Evolutionary conservation across 176 grass and related monocot species (phyloP).

Genomic region (Musa beccarii): DNA sequence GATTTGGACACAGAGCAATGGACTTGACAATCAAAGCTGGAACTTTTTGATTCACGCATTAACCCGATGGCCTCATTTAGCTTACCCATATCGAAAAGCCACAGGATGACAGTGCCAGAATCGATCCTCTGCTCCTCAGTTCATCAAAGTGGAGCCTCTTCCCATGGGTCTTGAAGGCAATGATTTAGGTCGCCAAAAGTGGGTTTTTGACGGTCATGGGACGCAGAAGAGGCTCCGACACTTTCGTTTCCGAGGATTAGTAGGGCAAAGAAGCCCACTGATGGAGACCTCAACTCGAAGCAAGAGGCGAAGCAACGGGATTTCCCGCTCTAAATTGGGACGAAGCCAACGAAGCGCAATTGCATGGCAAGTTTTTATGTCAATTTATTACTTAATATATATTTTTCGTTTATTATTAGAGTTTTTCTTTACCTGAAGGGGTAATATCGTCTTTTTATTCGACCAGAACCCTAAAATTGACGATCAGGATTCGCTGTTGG

Average conservation of each 20-base stretch:
- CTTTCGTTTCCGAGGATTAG: background rate
- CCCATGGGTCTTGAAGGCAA: background rate
- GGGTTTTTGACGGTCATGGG: background rate
- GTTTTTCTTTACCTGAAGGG: background rate
- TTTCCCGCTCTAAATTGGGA: background rate
- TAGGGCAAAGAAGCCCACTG: background rate
- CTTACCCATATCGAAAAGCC: slow-evolving; percentile 25
- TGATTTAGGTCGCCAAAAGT: background rate
- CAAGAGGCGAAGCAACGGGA: background rate
- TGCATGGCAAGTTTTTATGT: background rate
- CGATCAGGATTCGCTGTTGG: background rate
- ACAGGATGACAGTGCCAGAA: slow-evolving; percentile 34
- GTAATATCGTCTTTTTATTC: background rate
- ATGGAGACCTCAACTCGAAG: background rate
- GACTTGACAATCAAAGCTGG: slow-evolving; percentile 22
- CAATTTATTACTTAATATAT: background rate
- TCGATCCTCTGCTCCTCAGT: slow-evolving; percentile 15
- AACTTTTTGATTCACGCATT: slow-evolving; percentile 29
- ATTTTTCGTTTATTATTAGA: background rate
- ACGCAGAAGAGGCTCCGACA: background rate
- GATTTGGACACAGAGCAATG: slow-evolving; percentile 35
- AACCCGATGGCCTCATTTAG: slow-evolving; percentile 36
- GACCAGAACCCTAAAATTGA: background rate
- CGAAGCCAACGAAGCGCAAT: background rate
- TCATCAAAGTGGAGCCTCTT: background rate